These are phyloP conservation scores for Ceratobasidium sp. DNA, from an alignment of 1,284 basidiomycete species.

Conservation along the genomic window DNA sequence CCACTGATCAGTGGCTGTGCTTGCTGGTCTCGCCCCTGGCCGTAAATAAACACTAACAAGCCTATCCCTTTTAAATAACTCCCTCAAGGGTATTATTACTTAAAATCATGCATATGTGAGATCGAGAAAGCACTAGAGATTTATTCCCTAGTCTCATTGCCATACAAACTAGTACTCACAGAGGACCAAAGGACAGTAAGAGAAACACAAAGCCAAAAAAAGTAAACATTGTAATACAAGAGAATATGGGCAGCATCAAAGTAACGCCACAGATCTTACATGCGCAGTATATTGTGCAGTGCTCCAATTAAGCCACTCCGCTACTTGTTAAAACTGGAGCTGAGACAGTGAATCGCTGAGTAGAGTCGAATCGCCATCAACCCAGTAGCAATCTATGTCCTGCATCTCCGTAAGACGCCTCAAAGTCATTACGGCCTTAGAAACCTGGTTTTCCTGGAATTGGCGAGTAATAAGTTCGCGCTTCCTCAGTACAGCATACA, in stretches of 20 bases:
- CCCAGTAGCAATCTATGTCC: background rate
- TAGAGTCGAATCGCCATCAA: background rate
- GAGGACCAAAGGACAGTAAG: too few relatives aligned
- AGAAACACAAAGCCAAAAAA: too few relatives aligned
- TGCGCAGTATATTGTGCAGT: too few relatives aligned
- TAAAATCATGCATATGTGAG: too few relatives aligned
- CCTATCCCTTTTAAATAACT: background rate
- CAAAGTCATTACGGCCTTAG: background rate
- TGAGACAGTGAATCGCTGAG: background rate
- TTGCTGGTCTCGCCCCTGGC: background rate
- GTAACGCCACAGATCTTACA: too few relatives aligned
- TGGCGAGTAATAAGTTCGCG: background rate
- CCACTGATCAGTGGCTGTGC: constrained; percentile 29
- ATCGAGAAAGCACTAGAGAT: too few relatives aligned
- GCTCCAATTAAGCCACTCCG: too few relatives aligned
- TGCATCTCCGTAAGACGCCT: background rate
- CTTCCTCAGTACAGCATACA: background rate
- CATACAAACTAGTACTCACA: too few relatives aligned
- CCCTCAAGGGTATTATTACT: too few relatives aligned
- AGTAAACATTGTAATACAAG: too few relatives aligned
- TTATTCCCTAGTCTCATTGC: too few relatives aligned
- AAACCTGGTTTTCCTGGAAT: background rate
- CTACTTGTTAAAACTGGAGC: background rate
- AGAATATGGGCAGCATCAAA: too few relatives aligned
- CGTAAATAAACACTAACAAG: background rate